phyloP scores from a whole-genome alignment of 768 basidiomycete genomes.

The Mrakia hoshinonis region DNA sequence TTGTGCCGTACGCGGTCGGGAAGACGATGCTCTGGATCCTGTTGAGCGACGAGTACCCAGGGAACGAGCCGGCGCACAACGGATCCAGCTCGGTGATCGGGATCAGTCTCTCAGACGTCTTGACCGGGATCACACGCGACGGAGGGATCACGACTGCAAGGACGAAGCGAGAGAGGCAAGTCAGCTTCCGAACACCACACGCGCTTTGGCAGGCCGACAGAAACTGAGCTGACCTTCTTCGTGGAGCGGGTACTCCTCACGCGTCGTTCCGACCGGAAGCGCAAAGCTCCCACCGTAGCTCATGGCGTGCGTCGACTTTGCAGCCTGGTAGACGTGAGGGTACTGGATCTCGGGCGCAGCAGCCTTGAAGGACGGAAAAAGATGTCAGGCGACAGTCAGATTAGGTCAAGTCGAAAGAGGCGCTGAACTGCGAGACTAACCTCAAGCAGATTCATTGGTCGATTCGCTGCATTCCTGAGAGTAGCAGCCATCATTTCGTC shows the following conservation, averaged over 20 bases:
- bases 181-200: neutral
- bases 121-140: constrained; percentile 64
- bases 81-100: constrained; percentile 63
- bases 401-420: neutral
- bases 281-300: constrained; percentile 66
- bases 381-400: neutral
- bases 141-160: constrained; percentile 67
- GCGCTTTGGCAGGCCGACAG: neutral
- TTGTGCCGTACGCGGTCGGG: constrained; percentile 83
- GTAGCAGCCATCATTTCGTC: constrained; percentile 19
- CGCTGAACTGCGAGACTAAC: neutral
- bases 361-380: neutral
- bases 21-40: constrained; percentile 93
- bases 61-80: constrained; percentile 71
- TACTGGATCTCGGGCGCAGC: constrained; percentile 44
- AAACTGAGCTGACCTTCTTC: constrained; percentile 46
- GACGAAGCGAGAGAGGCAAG: too few species aligned
- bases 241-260: constrained; percentile 63
- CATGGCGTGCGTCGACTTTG: constrained; percentile 48
- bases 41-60: constrained; percentile 78
- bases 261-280: constrained; percentile 71
- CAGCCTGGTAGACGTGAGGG: constrained; percentile 82
- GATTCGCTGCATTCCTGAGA: constrained; percentile 6
- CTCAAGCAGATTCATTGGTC: constrained; percentile 2
- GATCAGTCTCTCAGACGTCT: constrained; percentile 60